phyloP scores from a whole-genome alignment of 768 basidiomycete species.

The Tricholoma bakamatsutake region DNA sequence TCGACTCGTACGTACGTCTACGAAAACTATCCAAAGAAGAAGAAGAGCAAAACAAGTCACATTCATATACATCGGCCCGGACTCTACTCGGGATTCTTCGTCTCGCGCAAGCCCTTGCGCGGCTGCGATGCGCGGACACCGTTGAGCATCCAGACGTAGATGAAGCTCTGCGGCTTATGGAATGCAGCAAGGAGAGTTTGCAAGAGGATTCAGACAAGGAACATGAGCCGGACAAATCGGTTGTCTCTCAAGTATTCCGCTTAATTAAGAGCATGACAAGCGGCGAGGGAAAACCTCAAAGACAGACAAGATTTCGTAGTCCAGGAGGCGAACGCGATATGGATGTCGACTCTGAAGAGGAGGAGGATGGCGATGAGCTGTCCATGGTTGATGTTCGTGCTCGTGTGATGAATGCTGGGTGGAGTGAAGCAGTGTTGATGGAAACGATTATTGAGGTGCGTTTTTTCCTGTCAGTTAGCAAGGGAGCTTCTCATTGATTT shows the following conservation, averaged over 20 bases:
- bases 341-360: slow-evolving; percentile 64
- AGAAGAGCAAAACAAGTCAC: slow-evolving; percentile 79
- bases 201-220: slow-evolving; percentile 73
- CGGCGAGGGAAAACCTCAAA: slow-evolving; percentile 24
- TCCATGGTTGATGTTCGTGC: slow-evolving; percentile 85
- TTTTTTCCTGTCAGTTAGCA: slow-evolving; percentile 2
- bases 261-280: slow-evolving; percentile 84
- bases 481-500: slow-evolving; percentile 11
- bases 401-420: slow-evolving; percentile 80
- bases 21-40: slow-evolving; percentile 92
- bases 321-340: slow-evolving; percentile 66
- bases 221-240: slow-evolving; percentile 68
- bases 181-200: slow-evolving; percentile 89
- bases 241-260: slow-evolving; percentile 80
- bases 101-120: slow-evolving; percentile 90
- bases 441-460: slow-evolving; percentile 77
- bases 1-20: slow-evolving; percentile 92
- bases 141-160: slow-evolving; percentile 90
- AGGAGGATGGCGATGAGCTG: slow-evolving; percentile 65
- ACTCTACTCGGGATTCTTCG: slow-evolving; percentile 93
- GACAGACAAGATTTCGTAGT: slow-evolving; percentile 55
- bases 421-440: slow-evolving; percentile 87
- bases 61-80: slow-evolving; percentile 93
- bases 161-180: slow-evolving; percentile 95
- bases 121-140: slow-evolving; percentile 75